Percentiles rank a stretch among this genome's conserved stretches.
These are phyloP conservation scores for Mollisia scopiformis DNA, from an alignment of 2,329 filamentous ascomycete species.

Conservation along the genomic window DNA sequence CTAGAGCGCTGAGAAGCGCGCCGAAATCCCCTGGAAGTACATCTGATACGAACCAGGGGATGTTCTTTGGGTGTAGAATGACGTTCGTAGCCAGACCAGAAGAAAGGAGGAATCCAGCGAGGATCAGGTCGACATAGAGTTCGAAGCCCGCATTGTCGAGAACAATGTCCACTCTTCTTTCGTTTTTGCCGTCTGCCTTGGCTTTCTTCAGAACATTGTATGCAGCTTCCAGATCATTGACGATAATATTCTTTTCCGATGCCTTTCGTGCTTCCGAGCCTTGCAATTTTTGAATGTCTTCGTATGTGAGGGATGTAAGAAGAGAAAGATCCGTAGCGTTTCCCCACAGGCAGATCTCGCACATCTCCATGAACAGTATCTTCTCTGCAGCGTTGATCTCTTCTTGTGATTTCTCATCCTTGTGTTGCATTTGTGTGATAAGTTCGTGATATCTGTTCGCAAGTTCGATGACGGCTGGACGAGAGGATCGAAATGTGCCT, in stretches of 20 bases:
- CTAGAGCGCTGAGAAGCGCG: conserved; percentile 80
- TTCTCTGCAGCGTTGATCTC: conserved; percentile 66
- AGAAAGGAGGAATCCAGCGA: conserved; percentile 87
- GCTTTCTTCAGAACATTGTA: conserved; percentile 71
- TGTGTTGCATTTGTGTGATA: conserved; percentile 64
- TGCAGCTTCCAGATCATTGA: conserved; percentile 78
- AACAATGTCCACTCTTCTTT: conserved; percentile 87
- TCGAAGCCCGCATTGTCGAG: conserved; percentile 98
- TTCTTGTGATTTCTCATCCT: conserved; percentile 35
- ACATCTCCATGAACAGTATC: conserved; percentile 87
- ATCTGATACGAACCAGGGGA: conserved; percentile 98
- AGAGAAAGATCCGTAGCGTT: conserved; percentile 95
- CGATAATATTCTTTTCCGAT: conserved; percentile 87
- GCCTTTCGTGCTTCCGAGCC: conserved; percentile 83
- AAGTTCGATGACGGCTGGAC: conserved; percentile 81
- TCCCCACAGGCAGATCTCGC: conserved; percentile 95
- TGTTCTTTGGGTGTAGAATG: conserved; percentile 89
- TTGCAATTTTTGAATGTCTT: conserved; percentile 96
- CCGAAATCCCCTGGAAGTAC: conserved; percentile 86
- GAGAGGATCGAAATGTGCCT: conserved; percentile 88
- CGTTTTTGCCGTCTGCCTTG: conserved; percentile 62
- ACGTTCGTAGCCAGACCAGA: conserved; percentile 84
- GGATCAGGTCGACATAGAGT: conserved; percentile 90
- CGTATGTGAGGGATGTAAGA: conserved; percentile 86
- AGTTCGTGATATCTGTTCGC: conserved; percentile 79